Conservation (phyloP, 768 basidiomycete species). For the Tricholoma terreum region DNA sequence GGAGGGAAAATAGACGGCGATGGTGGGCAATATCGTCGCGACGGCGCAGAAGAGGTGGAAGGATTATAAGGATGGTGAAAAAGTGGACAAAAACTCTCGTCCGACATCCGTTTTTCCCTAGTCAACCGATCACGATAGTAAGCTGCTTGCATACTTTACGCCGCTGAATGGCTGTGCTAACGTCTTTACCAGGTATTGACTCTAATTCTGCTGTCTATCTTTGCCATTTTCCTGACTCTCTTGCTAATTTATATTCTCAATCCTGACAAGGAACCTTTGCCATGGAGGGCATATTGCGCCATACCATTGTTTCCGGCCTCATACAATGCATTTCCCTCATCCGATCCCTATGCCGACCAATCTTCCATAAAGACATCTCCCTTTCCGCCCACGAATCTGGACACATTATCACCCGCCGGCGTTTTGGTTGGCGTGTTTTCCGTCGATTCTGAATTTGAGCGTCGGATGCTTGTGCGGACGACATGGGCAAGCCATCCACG, state of each 20-base stretch:
- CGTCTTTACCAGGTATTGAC: slow-evolving; percentile 50
- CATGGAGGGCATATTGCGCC: slow-evolving; percentile 93
- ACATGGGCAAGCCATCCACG: slow-evolving; percentile 87
- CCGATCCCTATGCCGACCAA: slow-evolving; percentile 38
- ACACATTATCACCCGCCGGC: slow-evolving; percentile 76
- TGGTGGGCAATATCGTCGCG: slow-evolving; percentile 60
- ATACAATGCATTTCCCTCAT: slow-evolving; percentile 33
- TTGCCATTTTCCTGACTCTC: slow-evolving; percentile 82
- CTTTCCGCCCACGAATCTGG: slow-evolving; percentile 75
- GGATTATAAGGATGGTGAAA: slow-evolving; percentile 48
- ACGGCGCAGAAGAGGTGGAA: slow-evolving; percentile 49
- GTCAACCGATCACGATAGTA: slow-evolving; percentile 79
- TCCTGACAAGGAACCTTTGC: slow-evolving; percentile 92
- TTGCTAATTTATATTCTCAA: slow-evolving; percentile 90
- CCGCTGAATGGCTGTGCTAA: slow-evolving; percentile 3
- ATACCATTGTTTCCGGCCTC: slow-evolving; percentile 46
- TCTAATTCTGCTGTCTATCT: slow-evolving; percentile 71
- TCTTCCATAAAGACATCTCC: slow-evolving; percentile 30
- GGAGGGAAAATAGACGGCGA: slow-evolving; percentile 44
- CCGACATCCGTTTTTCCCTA: slow-evolving; percentile 74
- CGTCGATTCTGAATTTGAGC: slow-evolving; percentile 78
- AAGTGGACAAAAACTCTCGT: slow-evolving; percentile 54
- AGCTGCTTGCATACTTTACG: slow-evolving; percentile 26
- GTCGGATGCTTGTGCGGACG: slow-evolving; percentile 81
- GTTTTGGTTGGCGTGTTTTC: slow-evolving; percentile 90